phyloP scores from a whole-genome alignment of 2,329 filamentous ascomycete species.

The Alternaria consortialis region DNA sequence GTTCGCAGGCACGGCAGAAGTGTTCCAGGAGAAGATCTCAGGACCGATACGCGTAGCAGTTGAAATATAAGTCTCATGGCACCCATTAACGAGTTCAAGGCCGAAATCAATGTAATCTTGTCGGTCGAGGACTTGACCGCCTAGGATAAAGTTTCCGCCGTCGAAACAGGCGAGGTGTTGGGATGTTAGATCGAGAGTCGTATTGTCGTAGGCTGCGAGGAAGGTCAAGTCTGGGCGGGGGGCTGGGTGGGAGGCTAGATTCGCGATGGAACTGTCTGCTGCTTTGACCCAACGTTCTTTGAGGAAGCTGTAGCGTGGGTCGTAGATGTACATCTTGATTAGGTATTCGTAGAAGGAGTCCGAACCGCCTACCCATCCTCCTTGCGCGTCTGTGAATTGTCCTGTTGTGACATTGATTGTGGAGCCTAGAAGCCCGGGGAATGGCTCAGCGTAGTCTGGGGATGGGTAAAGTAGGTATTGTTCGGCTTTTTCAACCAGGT shows the following conservation, averaged over 20 bases:
- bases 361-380: slow-evolving; percentile 79
- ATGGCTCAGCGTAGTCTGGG: slow-evolving; percentile 72
- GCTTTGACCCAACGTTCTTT: slow-evolving; percentile 77
- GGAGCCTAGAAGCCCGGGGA: slow-evolving; percentile 77
- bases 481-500: slow-evolving; percentile 73
- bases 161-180: slow-evolving; percentile 78
- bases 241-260: slow-evolving; percentile 74
- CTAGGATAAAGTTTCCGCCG: slow-evolving; percentile 86
- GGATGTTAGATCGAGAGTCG: slow-evolving; percentile 48
- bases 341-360: slow-evolving; percentile 91
- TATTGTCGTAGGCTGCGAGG: slow-evolving; percentile 66
- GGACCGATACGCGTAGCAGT: slow-evolving; percentile 80
- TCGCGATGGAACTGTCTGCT: slow-evolving; percentile 76
- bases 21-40: slow-evolving; percentile 62
- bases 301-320: slow-evolving; percentile 72
- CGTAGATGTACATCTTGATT: slow-evolving; percentile 90
- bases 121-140: slow-evolving; percentile 72
- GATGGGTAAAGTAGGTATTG: slow-evolving; percentile 73
- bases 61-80: slow-evolving; percentile 74
- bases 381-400: slow-evolving; percentile 69
- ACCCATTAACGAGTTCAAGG: slow-evolving; percentile 74
- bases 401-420: slow-evolving; percentile 72
- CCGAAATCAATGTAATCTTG: slow-evolving; percentile 78
- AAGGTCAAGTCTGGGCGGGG: slow-evolving; percentile 77
- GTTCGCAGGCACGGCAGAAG: slow-evolving; percentile 38